Conservation (phyloP, 1,284 basidiomycete species). For the Ganoderma sinense region DNA sequence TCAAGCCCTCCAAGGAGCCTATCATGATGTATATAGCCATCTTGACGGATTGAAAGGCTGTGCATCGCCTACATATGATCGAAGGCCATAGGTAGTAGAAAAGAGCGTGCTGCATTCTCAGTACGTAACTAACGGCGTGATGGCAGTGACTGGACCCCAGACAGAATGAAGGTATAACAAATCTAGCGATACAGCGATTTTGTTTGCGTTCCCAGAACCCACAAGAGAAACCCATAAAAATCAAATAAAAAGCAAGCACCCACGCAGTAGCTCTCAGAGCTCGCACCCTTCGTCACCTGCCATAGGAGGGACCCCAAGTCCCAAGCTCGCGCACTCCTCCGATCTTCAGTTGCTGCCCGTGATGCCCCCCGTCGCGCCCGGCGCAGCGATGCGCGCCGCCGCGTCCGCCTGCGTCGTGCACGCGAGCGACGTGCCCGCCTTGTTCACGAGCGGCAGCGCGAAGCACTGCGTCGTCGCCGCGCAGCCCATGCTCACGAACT, state of each 20-base stretch:
- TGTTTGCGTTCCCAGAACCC: neutral
- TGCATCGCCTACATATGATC: neutral
- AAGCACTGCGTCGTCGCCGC: constrained; percentile 49
- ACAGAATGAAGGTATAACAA: neutral
- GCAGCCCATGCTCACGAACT: constrained; percentile 51
- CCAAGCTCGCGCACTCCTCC: neutral
- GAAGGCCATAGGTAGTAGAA: neutral
- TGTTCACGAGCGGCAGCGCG: constrained; percentile 61
- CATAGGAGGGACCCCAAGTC: neutral
- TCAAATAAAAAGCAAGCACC: neutral
- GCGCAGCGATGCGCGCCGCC: constrained; percentile 46
- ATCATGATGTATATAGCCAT: too few species aligned
- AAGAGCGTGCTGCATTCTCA: neutral
- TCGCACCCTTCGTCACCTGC: neutral
- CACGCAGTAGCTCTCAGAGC: neutral
- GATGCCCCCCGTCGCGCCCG: constrained; percentile 52
- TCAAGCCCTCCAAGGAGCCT: too few species aligned
- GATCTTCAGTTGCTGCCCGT: constrained; percentile 29
- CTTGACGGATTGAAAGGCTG: too few species aligned
- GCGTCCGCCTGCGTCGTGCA: constrained; percentile 56
- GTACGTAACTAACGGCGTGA: neutral
- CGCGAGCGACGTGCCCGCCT: constrained; percentile 53
- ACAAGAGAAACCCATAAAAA: neutral
- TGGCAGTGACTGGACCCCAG: neutral
- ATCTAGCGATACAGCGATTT: neutral